Base-by-base conservation (phyloP, 305 asterid genomes). In the Andrographis paniculata region DNA sequence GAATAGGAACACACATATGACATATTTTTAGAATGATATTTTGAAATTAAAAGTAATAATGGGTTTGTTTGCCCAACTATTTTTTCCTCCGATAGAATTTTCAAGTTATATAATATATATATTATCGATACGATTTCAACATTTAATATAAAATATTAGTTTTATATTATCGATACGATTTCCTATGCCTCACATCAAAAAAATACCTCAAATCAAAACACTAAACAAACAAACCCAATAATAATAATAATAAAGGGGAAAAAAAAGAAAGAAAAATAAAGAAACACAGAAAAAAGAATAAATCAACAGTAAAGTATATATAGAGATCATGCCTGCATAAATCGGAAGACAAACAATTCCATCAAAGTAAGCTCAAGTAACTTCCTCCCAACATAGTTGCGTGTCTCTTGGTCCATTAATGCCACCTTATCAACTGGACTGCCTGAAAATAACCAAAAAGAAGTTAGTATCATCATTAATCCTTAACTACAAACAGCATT, bases 351-450 rank as follows among this genome's bases (percentile, higher is more conserved):
- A 58, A 84, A 88, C 61, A 88, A 61, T 78, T 88, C 97, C 68
- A 44, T 77, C 65, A 88, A 60, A 48, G 97, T 84, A 60, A 88
- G 89, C 78, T 88, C 80, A 35, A 88, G 97, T 58, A 88, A 75
- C 67, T 79, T 81, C 64, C 37, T 69, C 48, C 95, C 97, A 20
- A 84, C 97, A 62, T 79, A 65, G 71, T 84, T 77, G 63, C 97
- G 93, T 50, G 94, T 82, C 50, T 63, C 80, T 71, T 79, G 94
- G 65, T 75, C 87, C 47, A 88, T 72, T 45, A 49, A 65, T 48
- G 93, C 77, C 65, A 88, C 97, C 73, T 82, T 68, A 73, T 88
- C 97, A 62, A 88, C 64, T n/a, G 97, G 94, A 70, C 84, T 54
- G 54, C 97, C 97, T 88, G 75, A 52, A 55, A 55, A 19, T 10